phyloP scores from a whole-genome alignment of 495 filamentous ascomycete genomes.

The Penicilliopsis zonata region DNA sequence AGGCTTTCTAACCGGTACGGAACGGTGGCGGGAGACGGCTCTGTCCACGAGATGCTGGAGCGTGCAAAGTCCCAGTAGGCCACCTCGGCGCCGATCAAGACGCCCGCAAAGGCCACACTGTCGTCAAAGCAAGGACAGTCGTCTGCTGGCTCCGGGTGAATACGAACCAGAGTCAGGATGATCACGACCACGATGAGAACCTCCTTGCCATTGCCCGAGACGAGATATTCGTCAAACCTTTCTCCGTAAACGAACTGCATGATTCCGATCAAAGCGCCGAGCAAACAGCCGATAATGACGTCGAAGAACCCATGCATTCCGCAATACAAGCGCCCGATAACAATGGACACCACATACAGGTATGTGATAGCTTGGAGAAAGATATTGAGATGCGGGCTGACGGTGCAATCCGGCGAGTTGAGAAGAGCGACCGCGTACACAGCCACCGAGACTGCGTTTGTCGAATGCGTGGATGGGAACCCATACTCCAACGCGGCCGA shows the following conservation, averaged over 20 bases:
- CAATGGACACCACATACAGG: slow-evolving; percentile 79
- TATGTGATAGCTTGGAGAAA: slow-evolving; percentile 56
- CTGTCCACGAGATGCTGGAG: slow-evolving; percentile 40
- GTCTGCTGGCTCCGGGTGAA: slow-evolving; percentile 93
- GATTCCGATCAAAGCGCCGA: slow-evolving; percentile 58
- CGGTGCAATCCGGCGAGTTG: slow-evolving; percentile 37
- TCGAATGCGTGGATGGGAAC: slow-evolving; percentile 92
- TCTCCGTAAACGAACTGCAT: slow-evolving; percentile 63
- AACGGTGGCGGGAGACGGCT: slow-evolving; percentile 47
- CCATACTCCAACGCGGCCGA: slow-evolving; percentile 92
- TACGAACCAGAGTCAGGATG: slow-evolving; percentile 64
- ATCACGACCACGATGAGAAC: slow-evolving; percentile 47
- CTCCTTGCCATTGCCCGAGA: slow-evolving; percentile 32
- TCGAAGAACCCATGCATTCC: slow-evolving; percentile 98
- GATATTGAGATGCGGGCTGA: slow-evolving; percentile 38
- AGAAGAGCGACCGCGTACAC: slow-evolving; percentile 67
- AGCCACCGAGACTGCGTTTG: slow-evolving; percentile 90
- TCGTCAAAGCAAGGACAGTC: slow-evolving; percentile 98
- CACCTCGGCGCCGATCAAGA: slow-evolving; percentile 67
- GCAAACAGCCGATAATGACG: slow-evolving; percentile 60
- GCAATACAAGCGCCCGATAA: slow-evolving; percentile 85
- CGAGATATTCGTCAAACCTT: slow-evolving; percentile 52
- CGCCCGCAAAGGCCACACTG: slow-evolving; percentile 84
- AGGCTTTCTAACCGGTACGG: slow-evolving; percentile 51
- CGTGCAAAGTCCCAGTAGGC: slow-evolving; percentile 70